Base-by-base conservation (phyloP, 2,329 filamentous ascomycete species). In the Hypoxylon sp. region DNA sequence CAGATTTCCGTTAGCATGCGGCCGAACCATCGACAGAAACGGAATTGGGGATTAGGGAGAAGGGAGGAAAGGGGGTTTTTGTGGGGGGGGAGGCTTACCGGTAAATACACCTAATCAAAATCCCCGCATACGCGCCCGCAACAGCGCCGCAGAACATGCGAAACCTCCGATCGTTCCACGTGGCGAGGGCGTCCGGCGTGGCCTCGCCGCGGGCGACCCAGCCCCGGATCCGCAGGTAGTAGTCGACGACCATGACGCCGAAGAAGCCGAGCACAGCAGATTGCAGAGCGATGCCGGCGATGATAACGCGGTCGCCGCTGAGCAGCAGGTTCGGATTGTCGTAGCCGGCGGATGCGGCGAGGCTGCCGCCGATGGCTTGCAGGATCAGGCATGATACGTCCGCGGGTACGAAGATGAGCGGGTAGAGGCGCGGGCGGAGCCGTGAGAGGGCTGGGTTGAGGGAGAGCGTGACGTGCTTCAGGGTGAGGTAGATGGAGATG, bases 401-500 rank as follows among this genome's bases (percentile, higher is more conserved):
- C 77, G 84, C 85, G 58, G 85, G 84, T n/a, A 88, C 84, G 79
- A 89, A 89, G 78, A 88, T 79, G 73, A 83, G 81, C 3, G 87
- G 87, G 76, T 87, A 88, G 71, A 82, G 81, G n/a, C 77, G 78
- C 17, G 87, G 83, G 3, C 80, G 80, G 63, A 89, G 73, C 69
- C 85, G 83, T n/a, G 86, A 88, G 58, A 87, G 80, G 39, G 71
- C 47, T 8, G 86, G 83, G 77, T 80, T 82, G 67, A 88, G 80
- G 51, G 82, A 78, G 35, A 86, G 78, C 64, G 84, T 82, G 70
- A 87, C 78, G 81, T 90, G 88, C 77, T 89, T 88, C 65, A 91
- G 84, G 3, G 86, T 89, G 26, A 91, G 84, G 80, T 91, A 91
- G 77, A 91, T 86, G 74, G 83, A 85, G 70, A 88, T 87, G 78